These are phyloP conservation scores for Fistulinella prunicolor DNA, from an alignment of 768 basidiomycete species.

Conservation along the genomic window DNA sequence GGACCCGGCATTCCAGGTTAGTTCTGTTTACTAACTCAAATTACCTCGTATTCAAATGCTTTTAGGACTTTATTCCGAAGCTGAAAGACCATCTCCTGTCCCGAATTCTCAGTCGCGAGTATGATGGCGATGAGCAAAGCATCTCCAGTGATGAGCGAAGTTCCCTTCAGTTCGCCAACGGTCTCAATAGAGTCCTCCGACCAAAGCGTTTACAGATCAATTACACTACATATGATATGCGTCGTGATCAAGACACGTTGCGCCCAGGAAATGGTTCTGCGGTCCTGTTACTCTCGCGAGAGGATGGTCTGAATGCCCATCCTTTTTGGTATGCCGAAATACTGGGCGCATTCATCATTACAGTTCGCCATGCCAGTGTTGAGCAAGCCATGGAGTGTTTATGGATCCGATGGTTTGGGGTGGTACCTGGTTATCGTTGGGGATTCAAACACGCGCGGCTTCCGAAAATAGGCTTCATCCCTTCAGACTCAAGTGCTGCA, in stretches of 20 bases:
- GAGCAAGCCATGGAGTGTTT: slow-evolving; percentile 20
- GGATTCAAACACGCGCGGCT: slow-evolving; percentile 13
- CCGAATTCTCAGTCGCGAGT: background rate
- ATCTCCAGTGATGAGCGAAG: background rate
- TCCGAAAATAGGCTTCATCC: slow-evolving; percentile 21
- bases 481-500: slow-evolving; percentile 3
- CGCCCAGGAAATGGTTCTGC: slow-evolving; percentile 14
- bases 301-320: slow-evolving; percentile 11
- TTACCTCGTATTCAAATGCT: too few species aligned
- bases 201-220: background rate
- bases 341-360: slow-evolving; percentile 20
- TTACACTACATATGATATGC: background rate
- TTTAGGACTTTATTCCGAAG: background rate
- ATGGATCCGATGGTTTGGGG: slow-evolving; percentile 28
- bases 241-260: slow-evolving; percentile 13
- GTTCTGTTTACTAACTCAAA: background rate
- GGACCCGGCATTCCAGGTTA: background rate
- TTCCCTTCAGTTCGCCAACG: background rate
- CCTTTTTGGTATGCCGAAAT: slow-evolving; percentile 25
- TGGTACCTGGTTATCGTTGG: slow-evolving; percentile 3
- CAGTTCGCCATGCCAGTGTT: slow-evolving; percentile 3
- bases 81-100: background rate
- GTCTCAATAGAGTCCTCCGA: background rate
- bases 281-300: slow-evolving; percentile 20
- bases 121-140: background rate